These are phyloP conservation scores for Exophiala sideris DNA, from an alignment of 2,329 filamentous ascomycete genomes.

Conservation along the genomic window DNA sequence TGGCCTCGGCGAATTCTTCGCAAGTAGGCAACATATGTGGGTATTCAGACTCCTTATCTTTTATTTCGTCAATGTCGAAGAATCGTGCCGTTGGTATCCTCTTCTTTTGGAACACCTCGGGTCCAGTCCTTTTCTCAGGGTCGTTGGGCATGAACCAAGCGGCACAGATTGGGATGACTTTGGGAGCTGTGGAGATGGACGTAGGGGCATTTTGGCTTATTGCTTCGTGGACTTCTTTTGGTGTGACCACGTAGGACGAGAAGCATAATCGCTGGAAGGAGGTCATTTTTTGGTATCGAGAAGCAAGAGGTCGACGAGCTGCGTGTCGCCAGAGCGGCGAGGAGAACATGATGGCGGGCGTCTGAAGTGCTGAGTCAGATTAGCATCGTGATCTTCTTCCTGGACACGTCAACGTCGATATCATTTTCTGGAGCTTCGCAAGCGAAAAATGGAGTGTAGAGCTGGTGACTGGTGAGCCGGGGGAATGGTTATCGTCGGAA, in stretches of 20 bases:
- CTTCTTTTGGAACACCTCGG: conserved; percentile 73
- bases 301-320: conserved; percentile 22
- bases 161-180: conserved; percentile 84
- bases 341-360: conserved; percentile 3
- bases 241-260: conserved; percentile 81
- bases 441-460: background rate
- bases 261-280: conserved; percentile 47
- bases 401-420: no score
- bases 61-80: conserved; percentile 91
- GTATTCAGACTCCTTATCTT: conserved; percentile 82
- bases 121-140: conserved; percentile 66
- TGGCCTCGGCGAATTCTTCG: conserved; percentile 77
- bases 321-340: conserved; percentile 9
- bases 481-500: background rate
- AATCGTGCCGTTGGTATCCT: conserved; percentile 89
- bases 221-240: conserved; percentile 74
- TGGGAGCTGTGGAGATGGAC: conserved; percentile 74
- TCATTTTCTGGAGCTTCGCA: no score
- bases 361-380: background rate
- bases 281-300: conserved; percentile 31
- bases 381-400: conserved; percentile 2
- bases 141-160: conserved; percentile 97
- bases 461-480: background rate
- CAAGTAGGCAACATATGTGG: conserved; percentile 92
- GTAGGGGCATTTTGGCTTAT: conserved; percentile 78